Evolutionary conservation across 176 grass and related monocot genomes (phyloP).

Genomic region (Cenchrus purpureus): DNA sequence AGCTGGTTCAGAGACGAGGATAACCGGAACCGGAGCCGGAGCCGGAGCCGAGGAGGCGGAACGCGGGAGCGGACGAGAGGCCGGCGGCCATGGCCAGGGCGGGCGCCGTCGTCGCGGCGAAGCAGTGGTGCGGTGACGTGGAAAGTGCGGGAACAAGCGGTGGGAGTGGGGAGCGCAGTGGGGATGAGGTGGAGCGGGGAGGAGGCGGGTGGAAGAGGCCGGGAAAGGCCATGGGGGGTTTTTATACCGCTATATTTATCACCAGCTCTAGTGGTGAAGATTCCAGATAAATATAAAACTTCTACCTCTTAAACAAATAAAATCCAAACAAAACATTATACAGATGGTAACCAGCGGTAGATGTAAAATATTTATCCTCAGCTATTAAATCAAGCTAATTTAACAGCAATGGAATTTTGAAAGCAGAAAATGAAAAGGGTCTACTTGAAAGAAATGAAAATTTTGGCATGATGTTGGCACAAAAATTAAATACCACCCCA

Average conservation of each 20-base stretch:
- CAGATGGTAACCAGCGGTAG: too few species aligned
- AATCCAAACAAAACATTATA: too few species aligned
- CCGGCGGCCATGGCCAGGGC: conserved; percentile 52
- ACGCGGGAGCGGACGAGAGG: conserved; percentile 5
- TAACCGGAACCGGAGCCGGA: conserved; percentile 10
- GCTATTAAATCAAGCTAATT: not conserved
- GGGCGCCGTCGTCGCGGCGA: not conserved
- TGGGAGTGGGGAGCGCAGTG: not conserved
- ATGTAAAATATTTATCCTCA: too few species aligned
- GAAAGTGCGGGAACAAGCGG: not conserved
- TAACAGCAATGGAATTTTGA: conserved; percentile 3
- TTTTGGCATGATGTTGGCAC: too few species aligned
- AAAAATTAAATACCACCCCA: not conserved
- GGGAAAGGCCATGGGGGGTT: too few species aligned
- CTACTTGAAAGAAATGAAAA: too few species aligned
- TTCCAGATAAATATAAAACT: too few species aligned
- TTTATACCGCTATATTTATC: too few species aligned
- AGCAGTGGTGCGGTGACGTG: conserved; percentile 32
- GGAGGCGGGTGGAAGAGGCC: not conserved
- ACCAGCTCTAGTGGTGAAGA: too few species aligned
- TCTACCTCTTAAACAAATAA: too few species aligned
- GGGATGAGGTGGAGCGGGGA: not conserved
- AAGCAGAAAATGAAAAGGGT: conserved; percentile 20
- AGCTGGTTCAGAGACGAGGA: too few species aligned
- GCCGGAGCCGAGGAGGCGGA: conserved; percentile 31